These are phyloP conservation scores for Scenedesmus sp. DNA, from an alignment of 163 green algal genomes.

Conservation along the genomic window DNA sequence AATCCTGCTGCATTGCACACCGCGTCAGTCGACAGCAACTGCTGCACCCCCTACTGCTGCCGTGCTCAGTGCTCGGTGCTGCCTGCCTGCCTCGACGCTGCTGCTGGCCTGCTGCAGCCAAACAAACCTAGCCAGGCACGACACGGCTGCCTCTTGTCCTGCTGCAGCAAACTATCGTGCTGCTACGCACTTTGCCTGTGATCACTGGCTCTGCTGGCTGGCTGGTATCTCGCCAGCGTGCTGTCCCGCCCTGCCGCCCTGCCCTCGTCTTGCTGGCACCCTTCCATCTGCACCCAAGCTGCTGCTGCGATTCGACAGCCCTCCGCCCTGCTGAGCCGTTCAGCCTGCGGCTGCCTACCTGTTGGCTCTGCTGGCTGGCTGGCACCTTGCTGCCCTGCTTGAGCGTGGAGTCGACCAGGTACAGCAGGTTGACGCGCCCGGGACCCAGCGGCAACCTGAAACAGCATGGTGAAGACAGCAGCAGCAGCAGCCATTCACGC, in stretches of 20 bases:
- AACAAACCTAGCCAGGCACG: too few relatives aligned
- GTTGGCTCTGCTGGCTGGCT: not conserved
- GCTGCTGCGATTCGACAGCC: not conserved
- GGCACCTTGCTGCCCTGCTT: conserved; percentile 38
- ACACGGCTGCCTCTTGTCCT: not conserved
- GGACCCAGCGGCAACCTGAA: conserved; percentile 13
- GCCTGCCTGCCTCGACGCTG: too few relatives aligned
- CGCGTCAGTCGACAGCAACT: too few relatives aligned
- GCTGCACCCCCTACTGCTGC: too few relatives aligned
- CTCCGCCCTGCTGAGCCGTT: not conserved
- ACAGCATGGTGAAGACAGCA: not conserved
- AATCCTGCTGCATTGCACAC: too few relatives aligned
- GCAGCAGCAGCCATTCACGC: conserved; percentile 20
- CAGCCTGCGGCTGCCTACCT: not conserved
- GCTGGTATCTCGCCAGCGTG: conserved; percentile 13
- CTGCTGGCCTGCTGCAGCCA: not conserved
- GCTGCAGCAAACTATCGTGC: not conserved
- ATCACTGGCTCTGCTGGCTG: not conserved
- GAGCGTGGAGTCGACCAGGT: conserved; percentile 18
- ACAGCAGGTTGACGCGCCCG: conserved; percentile 37
- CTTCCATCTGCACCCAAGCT: not conserved
- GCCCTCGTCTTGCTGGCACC: not conserved
- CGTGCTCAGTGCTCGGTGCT: too few relatives aligned
- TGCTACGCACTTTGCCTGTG: too few relatives aligned
- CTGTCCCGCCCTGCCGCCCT: not conserved